phyloP scores from a whole-genome alignment of 2,329 filamentous ascomycete species.

The Magnaporthiopsis incrustans region DNA sequence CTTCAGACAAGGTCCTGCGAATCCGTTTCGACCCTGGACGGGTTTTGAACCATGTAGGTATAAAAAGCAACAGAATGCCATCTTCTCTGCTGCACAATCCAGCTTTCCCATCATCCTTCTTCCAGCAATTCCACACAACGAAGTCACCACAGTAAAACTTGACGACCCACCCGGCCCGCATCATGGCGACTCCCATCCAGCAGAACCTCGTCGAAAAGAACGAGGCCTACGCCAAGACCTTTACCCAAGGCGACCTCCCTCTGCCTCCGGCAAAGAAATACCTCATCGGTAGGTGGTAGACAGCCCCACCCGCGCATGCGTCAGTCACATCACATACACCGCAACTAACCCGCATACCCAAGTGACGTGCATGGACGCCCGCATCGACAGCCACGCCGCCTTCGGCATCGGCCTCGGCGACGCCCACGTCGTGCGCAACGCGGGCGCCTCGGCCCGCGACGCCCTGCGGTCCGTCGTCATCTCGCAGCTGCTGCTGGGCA shows the following conservation, averaged over 20 bases:
- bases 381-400: constrained; percentile 58
- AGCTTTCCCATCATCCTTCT: background rate
- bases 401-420: constrained; percentile 67
- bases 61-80: background rate
- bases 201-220: constrained; percentile 21
- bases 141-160: background rate
- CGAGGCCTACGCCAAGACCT: constrained; percentile 27
- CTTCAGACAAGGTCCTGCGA: background rate
- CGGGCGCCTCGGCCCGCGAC: constrained; percentile 58
- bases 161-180: background rate
- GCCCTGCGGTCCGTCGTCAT: constrained; percentile 69
- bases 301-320: constrained; percentile 10
- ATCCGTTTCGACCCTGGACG: background rate
- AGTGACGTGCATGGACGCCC: constrained; percentile 79
- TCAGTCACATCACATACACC: background rate
- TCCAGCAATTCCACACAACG: background rate
- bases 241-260: constrained; percentile 57
- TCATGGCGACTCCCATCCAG: constrained; percentile 18
- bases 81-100: background rate
- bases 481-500: constrained; percentile 71
- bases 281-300: constrained; percentile 46
- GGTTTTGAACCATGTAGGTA: background rate
- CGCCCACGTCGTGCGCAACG: constrained; percentile 72
- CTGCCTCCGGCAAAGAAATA: constrained; percentile 65
- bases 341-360: background rate